phyloP scores from a whole-genome alignment of 257 asterid species.

The Dorcoceras hygrometricum region DNA sequence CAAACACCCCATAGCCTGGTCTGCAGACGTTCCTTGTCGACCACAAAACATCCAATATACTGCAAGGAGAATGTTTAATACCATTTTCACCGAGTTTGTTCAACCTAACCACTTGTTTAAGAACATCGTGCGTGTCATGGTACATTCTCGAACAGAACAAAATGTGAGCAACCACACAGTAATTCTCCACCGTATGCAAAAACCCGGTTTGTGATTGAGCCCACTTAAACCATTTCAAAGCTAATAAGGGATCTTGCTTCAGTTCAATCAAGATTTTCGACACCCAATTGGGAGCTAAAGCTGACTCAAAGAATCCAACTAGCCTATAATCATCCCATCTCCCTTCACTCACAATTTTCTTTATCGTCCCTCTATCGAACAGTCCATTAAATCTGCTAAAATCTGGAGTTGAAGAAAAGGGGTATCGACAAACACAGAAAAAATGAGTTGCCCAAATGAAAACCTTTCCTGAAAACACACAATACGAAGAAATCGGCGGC shows the following conservation, averaged over 20 bases:
- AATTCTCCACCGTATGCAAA: slow-evolving; percentile 57
- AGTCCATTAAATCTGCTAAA: slow-evolving; percentile 25
- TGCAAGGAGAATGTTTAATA: slow-evolving; percentile 23
- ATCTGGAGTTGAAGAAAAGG: slow-evolving; percentile 35
- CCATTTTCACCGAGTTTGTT: slow-evolving; percentile 22
- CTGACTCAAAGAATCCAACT: slow-evolving; percentile 40
- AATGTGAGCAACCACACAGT: slow-evolving; percentile 74
- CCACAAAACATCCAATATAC: slow-evolving; percentile 71
- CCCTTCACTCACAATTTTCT: slow-evolving; percentile 47
- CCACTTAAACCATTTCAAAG: slow-evolving; percentile 71
- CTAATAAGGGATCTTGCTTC: slow-evolving; percentile 68
- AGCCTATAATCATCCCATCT: slow-evolving; percentile 59
- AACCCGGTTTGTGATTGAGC: slow-evolving; percentile 47
- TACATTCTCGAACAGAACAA: slow-evolving; percentile 81
- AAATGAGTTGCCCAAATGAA: slow-evolving; percentile 38
- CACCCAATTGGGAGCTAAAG: slow-evolving; percentile 59
- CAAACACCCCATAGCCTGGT: slow-evolving; percentile 80
- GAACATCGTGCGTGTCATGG: slow-evolving; percentile 48
- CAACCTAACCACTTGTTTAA: slow-evolving; percentile 49
- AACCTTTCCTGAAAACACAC: slow-evolving; percentile 36
- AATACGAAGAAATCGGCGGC: slow-evolving; percentile 22
- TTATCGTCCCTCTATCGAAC: slow-evolving; percentile 36
- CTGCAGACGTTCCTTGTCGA: slow-evolving; percentile 52
- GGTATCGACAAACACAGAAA: slow-evolving; percentile 31
- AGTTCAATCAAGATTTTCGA: slow-evolving; percentile 48